Percentiles rank a stretch among this genome's conserved stretches.
Evolutionary conservation across 352 stramenopile genomes (phyloP).

Genomic region (Albugo laibachii): DNA sequence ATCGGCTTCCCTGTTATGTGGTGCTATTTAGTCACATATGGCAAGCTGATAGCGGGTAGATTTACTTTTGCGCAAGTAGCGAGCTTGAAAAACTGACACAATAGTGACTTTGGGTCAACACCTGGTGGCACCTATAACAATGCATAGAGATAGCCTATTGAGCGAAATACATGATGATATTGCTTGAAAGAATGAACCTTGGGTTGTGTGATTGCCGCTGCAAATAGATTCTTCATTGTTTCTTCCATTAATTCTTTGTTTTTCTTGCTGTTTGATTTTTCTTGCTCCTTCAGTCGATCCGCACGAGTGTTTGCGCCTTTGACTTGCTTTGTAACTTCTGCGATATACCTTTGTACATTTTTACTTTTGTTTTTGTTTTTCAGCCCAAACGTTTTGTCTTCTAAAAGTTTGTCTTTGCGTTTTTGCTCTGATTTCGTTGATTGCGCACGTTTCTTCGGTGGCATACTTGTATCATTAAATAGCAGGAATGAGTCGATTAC

Average conservation of each 20-base stretch:
- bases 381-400: slow-evolving; percentile 98
- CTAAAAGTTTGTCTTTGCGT: slow-evolving; percentile 84
- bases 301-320: slow-evolving; percentile 60
- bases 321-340: slow-evolving; percentile 79
- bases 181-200: slow-evolving; percentile 22
- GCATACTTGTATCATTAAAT: slow-evolving; percentile 17
- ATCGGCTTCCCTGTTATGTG: slow-evolving; percentile 38
- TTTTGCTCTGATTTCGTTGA: slow-evolving; percentile 83
- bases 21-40: neutral
- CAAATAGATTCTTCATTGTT: slow-evolving; percentile 65
- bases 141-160: slow-evolving; percentile 1
- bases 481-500: neutral
- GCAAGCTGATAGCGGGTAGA: slow-evolving; percentile 3
- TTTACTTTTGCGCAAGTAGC: slow-evolving; percentile 64
- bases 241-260: slow-evolving; percentile 71
- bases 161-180: neutral
- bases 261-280: slow-evolving; percentile 55
- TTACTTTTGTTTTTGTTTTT: slow-evolving; percentile 99
- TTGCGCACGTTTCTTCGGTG: slow-evolving; percentile 22
- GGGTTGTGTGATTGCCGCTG: slow-evolving; percentile 70
- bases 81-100: slow-evolving; percentile 81
- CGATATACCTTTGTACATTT: slow-evolving; percentile 88
- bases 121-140: slow-evolving; percentile 48
- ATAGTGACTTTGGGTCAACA: slow-evolving; percentile 73
- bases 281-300: slow-evolving; percentile 55